These are phyloP conservation scores for Apiospora saccharicola DNA, from an alignment of 2,329 filamentous ascomycete species.

Conservation along the genomic window DNA sequence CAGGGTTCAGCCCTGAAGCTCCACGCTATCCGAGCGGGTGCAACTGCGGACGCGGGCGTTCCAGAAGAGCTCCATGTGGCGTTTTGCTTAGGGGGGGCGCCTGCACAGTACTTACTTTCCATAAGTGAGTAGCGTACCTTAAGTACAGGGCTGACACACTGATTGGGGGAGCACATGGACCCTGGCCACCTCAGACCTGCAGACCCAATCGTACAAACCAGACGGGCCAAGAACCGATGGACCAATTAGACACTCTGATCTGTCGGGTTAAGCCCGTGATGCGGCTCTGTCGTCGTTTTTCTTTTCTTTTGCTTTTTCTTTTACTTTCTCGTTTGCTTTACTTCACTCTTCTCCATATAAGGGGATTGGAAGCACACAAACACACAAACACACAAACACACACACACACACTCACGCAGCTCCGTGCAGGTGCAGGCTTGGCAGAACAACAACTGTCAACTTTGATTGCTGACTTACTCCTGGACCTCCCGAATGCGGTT, in stretches of 20 bases:
- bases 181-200: neutral
- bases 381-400: no score
- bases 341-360: neutral
- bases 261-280: neutral
- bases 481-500: neutral
- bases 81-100: neutral
- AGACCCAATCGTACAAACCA: neutral
- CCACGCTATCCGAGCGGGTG: no score
- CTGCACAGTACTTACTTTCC: slow-evolving; percentile 1
- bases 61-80: slow-evolving; percentile 14
- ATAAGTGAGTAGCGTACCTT: neutral
- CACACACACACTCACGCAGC: neutral
- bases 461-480: neutral
- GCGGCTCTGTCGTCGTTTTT: slow-evolving; percentile 4
- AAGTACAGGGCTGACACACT: neutral
- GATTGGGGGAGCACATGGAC: no score
- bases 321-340: slow-evolving; percentile 31
- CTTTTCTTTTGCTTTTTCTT: no score
- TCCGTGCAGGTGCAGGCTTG: neutral
- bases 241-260: neutral
- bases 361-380: neutral
- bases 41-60: neutral
- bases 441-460: neutral
- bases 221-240: slow-evolving; percentile 12
- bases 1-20: neutral